Evolutionary conservation across 768 basidiomycete species (phyloP), one percentile per base, ranked within the genome.

Genomic region (Tricholoma hemisulphureum): DNA sequence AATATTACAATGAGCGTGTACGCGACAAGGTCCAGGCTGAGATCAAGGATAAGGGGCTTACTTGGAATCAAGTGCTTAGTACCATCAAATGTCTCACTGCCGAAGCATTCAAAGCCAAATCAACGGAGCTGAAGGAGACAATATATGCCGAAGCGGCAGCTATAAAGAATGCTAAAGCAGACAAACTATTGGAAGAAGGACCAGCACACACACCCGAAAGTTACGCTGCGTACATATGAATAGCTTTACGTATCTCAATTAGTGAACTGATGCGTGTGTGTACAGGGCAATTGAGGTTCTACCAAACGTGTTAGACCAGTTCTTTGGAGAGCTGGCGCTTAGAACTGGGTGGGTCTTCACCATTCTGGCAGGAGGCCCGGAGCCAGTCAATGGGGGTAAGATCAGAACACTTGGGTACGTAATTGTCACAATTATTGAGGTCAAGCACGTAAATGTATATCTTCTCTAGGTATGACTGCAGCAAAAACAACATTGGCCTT

Each of bases 21-120:
- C 9, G 23, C 24, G 4, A 53, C 13, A 53, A 35, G 11, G 52
- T 53, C 34, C 16, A 53, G 24, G 52, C 32, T 10, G 10, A 53
- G 29, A 53, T 53, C 24, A 41, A 35, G 32, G 32, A 53, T n/a
- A 53, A 53, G 13, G 52, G 52, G 34, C 13, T 39, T 26, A 53
- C 35, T 20, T 14, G 6, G 14, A 26, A 39, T 21, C 13, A 37
- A 37, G 14, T 34, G 5, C 52, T 39, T 3, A n/a, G 8, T 3
- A 29, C 16, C 4, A 49, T 49, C n/a, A 49, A 49, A 49, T 4
- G 6, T 2, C 46, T 49, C 4, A 49, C 46, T 29, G 46, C 26
- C 3, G n/a, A n/a, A 9, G 46, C 26, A 18, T 49, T 49, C 18
- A 4, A 49, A 49, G 46, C 14, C 6, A 23, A 49, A 29, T 14